Evolutionary conservation across 2,329 filamentous ascomycete genomes (phyloP).

Genomic region (Cryphonectria carpinicola): DNA sequence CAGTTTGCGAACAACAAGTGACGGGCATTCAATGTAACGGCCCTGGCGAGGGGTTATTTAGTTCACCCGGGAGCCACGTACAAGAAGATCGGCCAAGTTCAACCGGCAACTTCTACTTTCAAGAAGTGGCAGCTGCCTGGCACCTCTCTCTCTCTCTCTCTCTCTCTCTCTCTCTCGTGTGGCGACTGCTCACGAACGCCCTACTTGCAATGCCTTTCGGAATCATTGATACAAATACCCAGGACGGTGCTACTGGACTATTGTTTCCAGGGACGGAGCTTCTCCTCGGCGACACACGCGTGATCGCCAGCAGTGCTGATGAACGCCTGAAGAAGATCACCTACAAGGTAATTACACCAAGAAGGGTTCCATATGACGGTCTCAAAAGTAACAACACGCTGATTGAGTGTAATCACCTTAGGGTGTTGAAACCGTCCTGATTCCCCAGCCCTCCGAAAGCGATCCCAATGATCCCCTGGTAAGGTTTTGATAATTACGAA

Average conservation of each 20-base stretch:
- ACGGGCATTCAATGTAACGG: background rate
- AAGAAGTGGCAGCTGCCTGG: background rate
- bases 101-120: background rate
- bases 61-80: conserved; percentile 13
- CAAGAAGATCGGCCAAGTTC: background rate
- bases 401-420: background rate
- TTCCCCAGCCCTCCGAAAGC: conserved; percentile 28
- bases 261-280: conserved; percentile 36
- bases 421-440: conserved; percentile 31
- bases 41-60: conserved; percentile 12
- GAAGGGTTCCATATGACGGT: background rate
- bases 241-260: conserved; percentile 15
- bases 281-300: conserved; percentile 32
- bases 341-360: conserved; percentile 18
- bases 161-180: background rate
- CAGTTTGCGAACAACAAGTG: background rate
- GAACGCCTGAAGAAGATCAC: conserved; percentile 22
- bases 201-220: conserved; percentile 33
- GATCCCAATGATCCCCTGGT: conserved; percentile 32
- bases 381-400: background rate
- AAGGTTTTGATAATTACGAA: background rate
- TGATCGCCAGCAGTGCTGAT: background rate
- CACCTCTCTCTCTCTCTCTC: background rate
- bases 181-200: background rate
- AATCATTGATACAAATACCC: conserved; percentile 33